Evolutionary conservation across 164 flowering plant genomes (phyloP), one percentile per base, ranked within the genome.

Genomic region (Vitis amurensis): DNA sequence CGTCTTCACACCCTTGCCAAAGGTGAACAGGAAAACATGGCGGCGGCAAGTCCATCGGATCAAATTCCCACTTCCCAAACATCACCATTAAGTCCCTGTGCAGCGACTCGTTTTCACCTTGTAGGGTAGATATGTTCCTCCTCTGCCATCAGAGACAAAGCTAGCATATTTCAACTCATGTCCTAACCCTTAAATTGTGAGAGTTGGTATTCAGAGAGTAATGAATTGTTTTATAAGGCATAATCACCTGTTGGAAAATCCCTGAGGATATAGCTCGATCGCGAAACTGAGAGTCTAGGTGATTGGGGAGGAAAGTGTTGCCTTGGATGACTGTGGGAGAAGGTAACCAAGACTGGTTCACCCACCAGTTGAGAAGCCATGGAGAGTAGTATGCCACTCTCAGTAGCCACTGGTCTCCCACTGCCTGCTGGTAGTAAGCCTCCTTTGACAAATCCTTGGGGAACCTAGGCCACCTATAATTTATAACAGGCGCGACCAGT

Each of bases 381-480:
- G 44, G 44, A 23, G 44, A 8, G 7, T 37, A 37, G 44, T 3
- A 37, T 37, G 44, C 44, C 44, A 6, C 44, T 37, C 4, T 37
- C 44, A 6, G 44, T 37, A 37, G 44, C 44, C 44, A 37, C 44
- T 37, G 44, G 44, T 37, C 44, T 37, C 44, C 44, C 44, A 37
- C 44, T 31, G 44, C 44, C 44, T 37, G 44, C 2, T 37, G 4
- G 7, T 37, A 37, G 44, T 37, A 37, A 3, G 44, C 44, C 44
- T 37, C 44, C 44, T 37, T 37, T 37, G 76, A 61, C 19, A 74
- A 29, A 30, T 74, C 64, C 1, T 52, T 31, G 8, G 76, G 76
- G 19, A 74, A 64, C 7, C 72, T 31, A 13, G 68, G 66, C 76
- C 76, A 74, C 72, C 72, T 53, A 23, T 68, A 74, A 16, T 74